Conservation (phyloP, 352 stramenopile genomes). For the Phytophthora capsici region DNA sequence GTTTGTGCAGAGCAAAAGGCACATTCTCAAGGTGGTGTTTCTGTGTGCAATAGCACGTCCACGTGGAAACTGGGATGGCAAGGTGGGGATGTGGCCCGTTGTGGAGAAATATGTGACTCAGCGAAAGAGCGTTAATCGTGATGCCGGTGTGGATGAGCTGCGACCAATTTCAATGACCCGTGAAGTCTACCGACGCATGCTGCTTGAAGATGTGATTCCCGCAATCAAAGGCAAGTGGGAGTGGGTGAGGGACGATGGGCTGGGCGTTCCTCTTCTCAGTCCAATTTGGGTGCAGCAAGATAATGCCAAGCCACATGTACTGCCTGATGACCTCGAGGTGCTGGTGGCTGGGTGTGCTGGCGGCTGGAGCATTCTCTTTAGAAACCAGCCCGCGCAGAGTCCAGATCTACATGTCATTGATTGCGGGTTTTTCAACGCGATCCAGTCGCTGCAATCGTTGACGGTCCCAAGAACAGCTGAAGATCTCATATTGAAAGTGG, state of each 20-base stretch:
- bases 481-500: too few species aligned
- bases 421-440: too few species aligned
- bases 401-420: slow-evolving; percentile 12
- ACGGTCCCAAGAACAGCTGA: too few species aligned
- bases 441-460: too few species aligned
- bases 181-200: slow-evolving; percentile 1
- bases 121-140: neutral
- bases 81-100: slow-evolving; percentile 5
- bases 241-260: slow-evolving; percentile 1
- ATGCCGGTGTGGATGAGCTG: slow-evolving; percentile 2
- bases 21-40: slow-evolving; percentile 5
- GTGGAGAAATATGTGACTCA: slow-evolving; percentile 3
- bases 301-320: too few species aligned
- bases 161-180: neutral
- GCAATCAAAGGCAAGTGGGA: slow-evolving; percentile 15
- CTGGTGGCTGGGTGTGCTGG: too few species aligned
- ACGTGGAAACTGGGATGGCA: slow-evolving; percentile 3
- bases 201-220: slow-evolving; percentile 1
- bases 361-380: too few species aligned
- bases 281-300: too few species aligned
- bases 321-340: too few species aligned
- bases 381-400: slow-evolving; percentile 8
- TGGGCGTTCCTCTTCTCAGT: too few species aligned
- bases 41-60: slow-evolving; percentile 4
- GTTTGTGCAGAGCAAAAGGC: slow-evolving; percentile 4